Evolutionary conservation across 768 basidiomycete species (phyloP), one percentile per base, ranked within the genome.

Genomic region (Melanogaster broomeanus): DNA sequence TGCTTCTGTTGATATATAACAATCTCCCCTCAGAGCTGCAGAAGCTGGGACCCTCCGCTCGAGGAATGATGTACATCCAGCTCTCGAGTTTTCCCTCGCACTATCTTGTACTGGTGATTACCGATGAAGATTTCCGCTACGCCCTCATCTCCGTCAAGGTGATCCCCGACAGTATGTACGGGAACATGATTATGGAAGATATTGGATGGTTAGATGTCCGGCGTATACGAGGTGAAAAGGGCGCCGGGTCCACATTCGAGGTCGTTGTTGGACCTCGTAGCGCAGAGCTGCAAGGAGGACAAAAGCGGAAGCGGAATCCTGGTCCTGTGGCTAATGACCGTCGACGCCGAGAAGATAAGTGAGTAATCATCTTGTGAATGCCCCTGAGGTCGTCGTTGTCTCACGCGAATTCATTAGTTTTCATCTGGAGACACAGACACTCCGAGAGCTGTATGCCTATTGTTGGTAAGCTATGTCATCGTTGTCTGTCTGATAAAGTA

Each of bases 81-180:
- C 77, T 95, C 8, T 64, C 83, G 37, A 87, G 82, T 51, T 92
- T 90, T 62, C 85, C 88, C 1, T 79, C 74, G 40, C 88, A 95
- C 64, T 93, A 92, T 65, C 83, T 97, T 35, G 90, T 92, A 11
- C 78, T 95, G 22, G 85, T 93, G 37, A 82, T 93, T 55, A 84
- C 84, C 0, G 87, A 92, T 52, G 77, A 84, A 41, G 81, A 85
- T 45, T 87, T 93, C 61, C 82, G 83, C 42, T 94, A 88, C 63
- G 94, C 92, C 7, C 76, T 96, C 34, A 86, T 96, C 46, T 84
- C 83, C 8, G 83, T 83, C 44, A 76, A 79, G 56, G 71, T 79
- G 7, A 63, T 83, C 13, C 63, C 76, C 0, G 81, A 83, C 12
- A 77, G 79, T 12, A 76, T 79, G 70, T 84, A 79, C 60, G 72